These are phyloP conservation scores for Dioscorea zingiberensis DNA, from an alignment of 106 monocot species.

Conservation along the genomic window DNA sequence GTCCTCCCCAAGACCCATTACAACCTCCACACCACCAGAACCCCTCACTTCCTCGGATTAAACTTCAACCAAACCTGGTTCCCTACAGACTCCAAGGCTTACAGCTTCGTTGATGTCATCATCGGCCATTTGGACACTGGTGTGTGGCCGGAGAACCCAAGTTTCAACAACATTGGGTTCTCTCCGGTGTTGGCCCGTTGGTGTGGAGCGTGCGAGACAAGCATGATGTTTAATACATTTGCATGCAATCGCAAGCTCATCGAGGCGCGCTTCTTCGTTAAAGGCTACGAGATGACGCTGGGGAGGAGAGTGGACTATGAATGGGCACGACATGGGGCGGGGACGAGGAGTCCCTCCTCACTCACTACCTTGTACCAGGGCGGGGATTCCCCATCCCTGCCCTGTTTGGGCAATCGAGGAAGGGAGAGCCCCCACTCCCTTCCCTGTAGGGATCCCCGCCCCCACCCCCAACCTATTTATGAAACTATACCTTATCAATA, in stretches of 20 bases:
- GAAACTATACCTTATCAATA: too few relatives aligned
- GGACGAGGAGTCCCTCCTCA: too few relatives aligned
- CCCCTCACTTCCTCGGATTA: constrained; percentile 86
- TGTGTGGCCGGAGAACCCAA: constrained; percentile 75
- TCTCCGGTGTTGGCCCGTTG: constrained; percentile 67
- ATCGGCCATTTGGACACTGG: constrained; percentile 96
- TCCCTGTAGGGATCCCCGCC: too few relatives aligned
- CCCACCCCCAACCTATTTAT: too few relatives aligned
- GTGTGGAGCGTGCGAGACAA: constrained; percentile 69
- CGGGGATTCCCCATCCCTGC: too few relatives aligned
- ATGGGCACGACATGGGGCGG: too few relatives aligned
- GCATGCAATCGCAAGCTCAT: constrained; percentile 87
- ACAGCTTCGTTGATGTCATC: constrained; percentile 51
- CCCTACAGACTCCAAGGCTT: constrained; percentile 24
- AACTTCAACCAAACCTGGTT: background rate
- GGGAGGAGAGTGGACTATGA: constrained; percentile 58
- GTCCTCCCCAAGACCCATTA: constrained; percentile 72
- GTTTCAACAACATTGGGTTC: constrained; percentile 77
- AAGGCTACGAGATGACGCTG: constrained; percentile 81
- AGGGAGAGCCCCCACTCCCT: too few relatives aligned
- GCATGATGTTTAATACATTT: constrained; percentile 49
- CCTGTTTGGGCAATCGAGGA: too few relatives aligned
- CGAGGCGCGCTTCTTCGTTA: constrained; percentile 76
- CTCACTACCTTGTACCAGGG: too few relatives aligned
- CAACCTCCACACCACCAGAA: constrained; percentile 90